Evolutionary conservation across 1,139 yeast genomes (phyloP), one percentile per base, ranked within the genome.

Genomic region (Saccharomyces pastorianus): DNA sequence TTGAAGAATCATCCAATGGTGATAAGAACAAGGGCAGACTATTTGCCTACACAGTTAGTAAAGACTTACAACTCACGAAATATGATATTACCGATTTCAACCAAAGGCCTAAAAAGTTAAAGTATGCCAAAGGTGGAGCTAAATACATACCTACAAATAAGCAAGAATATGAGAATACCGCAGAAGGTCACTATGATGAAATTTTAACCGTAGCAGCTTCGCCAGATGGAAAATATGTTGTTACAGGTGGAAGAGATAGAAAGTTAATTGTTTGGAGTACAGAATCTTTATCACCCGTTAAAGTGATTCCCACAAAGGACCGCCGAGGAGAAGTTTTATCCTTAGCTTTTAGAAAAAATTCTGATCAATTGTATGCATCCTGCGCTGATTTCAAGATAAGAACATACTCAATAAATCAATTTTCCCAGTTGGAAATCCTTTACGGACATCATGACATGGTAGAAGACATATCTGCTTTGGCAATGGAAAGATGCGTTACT

Each of bases 361-460:
- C 93, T 3, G 95, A 87, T 71, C 95, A 90, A 70, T 75, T 93
- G 56, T 93, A 85, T 67, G 98, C 93, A 32, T 88, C 96, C 1
- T 90, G 97, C 72, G 90, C 90, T 1, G 99, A 93, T 70, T 81
- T 90, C 64, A 85, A 93, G 64, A 87, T 93, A 57, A 81, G 97
- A 67, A 88, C 96, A 0, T 95, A 80, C 70, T 85, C 91, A 56
- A 79, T 91, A 58, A 88, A 84, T 65, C 97, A 90, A 71, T 80
- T 86, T 68, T 83, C 96, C 13, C 96, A 89, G 69, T 78, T 91
- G 65, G 99, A 93, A 73, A 84, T 88, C 3, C 75, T 93, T 51
- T 93, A 89, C 70, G 99, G 99, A 1, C 99, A 93, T 70, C 98
- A 95, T 73, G 99, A 95, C 68, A 76, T 80, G 54, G 91, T 93